Percentiles rank a stretch among this genome's conserved stretches.
Conservation (phyloP, 2,329 filamentous ascomycete species). For the Hymenotorrendiella dingleyae region DNA sequence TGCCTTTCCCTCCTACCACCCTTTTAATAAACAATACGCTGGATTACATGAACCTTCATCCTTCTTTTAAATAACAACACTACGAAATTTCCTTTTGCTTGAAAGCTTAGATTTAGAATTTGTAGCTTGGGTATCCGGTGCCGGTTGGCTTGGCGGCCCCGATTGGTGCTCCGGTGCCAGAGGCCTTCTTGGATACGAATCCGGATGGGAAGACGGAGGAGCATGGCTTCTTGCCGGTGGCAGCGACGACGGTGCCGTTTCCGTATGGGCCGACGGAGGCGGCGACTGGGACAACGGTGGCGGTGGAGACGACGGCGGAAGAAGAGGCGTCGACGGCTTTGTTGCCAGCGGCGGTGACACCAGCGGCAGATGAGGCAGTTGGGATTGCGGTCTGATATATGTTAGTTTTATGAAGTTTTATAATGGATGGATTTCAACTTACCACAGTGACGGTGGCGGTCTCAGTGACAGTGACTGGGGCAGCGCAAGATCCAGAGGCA, state of each 20-base stretch:
- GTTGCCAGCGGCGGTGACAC: neutral
- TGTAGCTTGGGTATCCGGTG: no score
- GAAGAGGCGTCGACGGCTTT: slow-evolving; percentile 1
- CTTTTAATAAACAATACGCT: no score
- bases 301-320: slow-evolving; percentile 19
- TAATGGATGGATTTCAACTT: slow-evolving; percentile 5
- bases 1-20: neutral
- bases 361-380: slow-evolving; percentile 3
- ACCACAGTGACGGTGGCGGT: slow-evolving; percentile 23
- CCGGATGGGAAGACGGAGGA: slow-evolving; percentile 23
- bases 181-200: slow-evolving; percentile 20
- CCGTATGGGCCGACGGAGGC: slow-evolving; percentile 19
- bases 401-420: neutral
- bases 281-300: slow-evolving; percentile 19
- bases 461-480: slow-evolving; percentile 27
- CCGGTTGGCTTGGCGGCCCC: no score
- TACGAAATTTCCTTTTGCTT: no score
- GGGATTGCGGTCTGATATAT: slow-evolving; percentile 1
- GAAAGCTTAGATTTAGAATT: no score
- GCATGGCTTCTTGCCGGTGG: slow-evolving; percentile 21
- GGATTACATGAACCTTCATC: no score
- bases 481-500: slow-evolving; percentile 3
- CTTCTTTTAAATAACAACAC: no score
- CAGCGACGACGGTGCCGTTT: slow-evolving; percentile 20
- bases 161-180: slow-evolving; percentile 11